Evolutionary conservation across 2,329 filamentous ascomycete genomes (phyloP).

Genomic region (Drechslera avenae): DNA sequence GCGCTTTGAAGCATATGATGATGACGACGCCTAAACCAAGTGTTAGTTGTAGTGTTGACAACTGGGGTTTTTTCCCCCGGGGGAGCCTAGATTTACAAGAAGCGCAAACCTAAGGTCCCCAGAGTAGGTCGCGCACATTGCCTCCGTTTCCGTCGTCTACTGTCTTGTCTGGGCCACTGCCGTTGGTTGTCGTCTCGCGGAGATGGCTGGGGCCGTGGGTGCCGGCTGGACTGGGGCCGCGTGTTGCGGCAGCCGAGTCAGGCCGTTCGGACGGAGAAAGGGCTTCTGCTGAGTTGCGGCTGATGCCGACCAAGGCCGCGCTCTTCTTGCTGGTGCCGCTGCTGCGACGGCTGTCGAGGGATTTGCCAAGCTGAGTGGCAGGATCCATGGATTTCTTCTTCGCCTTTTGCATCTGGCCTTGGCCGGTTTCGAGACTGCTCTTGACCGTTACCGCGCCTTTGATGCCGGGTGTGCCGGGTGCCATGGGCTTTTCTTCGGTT

Average conservation of each 20-base stretch:
- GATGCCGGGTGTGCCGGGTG: constrained; percentile 86
- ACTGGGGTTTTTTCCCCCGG: background rate
- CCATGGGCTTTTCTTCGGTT: constrained; percentile 85
- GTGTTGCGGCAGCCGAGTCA: constrained; percentile 38
- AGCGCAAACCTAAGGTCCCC: constrained; percentile 49
- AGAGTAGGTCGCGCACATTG: constrained; percentile 53
- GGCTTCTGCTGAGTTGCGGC: constrained; percentile 36
- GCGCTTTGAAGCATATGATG: background rate
- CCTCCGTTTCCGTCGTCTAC: constrained; percentile 40
- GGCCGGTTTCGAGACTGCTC: constrained; percentile 83
- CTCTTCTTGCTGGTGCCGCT: constrained; percentile 85
- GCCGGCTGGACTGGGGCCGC: constrained; percentile 40
- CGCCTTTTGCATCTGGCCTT: constrained; percentile 64
- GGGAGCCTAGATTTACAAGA: constrained; percentile 42
- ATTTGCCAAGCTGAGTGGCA: constrained; percentile 69
- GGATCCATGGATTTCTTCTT: constrained; percentile 54
- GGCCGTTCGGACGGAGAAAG: constrained; percentile 29
- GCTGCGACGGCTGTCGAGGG: constrained; percentile 86
- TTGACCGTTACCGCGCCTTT: constrained; percentile 86
- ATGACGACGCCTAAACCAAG: constrained; percentile 5
- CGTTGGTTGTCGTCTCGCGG: constrained; percentile 39
- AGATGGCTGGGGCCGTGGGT: constrained; percentile 43
- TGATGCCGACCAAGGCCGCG: constrained; percentile 48
- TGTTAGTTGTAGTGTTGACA: constrained; percentile 18
- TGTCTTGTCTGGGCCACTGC: constrained; percentile 23